Evolutionary conservation across 225 moss, liverwort and hornwort genomes (phyloP), one percentile per base, ranked within the genome.

Genomic region (Polytrichum commune): DNA sequence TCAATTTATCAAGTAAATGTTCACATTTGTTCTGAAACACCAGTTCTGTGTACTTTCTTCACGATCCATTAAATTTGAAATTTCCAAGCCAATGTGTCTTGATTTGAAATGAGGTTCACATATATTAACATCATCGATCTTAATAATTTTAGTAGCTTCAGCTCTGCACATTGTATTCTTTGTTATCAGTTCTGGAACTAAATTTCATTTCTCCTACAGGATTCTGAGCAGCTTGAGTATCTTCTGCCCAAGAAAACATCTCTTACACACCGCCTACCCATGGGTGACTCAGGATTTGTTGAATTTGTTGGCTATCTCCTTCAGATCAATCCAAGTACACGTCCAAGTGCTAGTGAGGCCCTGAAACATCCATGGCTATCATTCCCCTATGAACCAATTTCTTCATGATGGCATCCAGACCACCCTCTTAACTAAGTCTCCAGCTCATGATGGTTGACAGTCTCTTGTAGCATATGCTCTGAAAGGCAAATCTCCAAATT

Each of bases 211-310:
- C 25, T 68, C 32, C 64, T 58, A 24, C 95, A 95, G 95, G 95
- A 95, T 54, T 83, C 92, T 23, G 92, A 90, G 74, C 95, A 90
- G 74, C 77, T 92, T 73, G 95, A 95, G 76, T 92, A 89, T 82
- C 72, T 95, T 70, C 29, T 86, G 67, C 95, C 95, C 6, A 95
- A 95, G 87, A 95, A 95, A 78, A 95, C 95, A 60, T 95, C 95
- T 25, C 82, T 95, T 54, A 60, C 87, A 29, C 94, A 91, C 75
- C 90, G 97, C 23, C 80, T 98, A 27, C 97, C 94, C 63, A 98
- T 98, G 97, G 97, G 97, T 54, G 97, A 98, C 79, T 89, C 92
- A 82, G 97, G 94, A 56, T 98, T 95, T 69, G 88, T 98, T 61
- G 92, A 98, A 57, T 98, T 98, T 72, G 95, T 95, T 69, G 92